Evolutionary conservation across 495 filamentous ascomycete genomes (phyloP), one percentile per base, ranked within the genome.

Genomic region (Massariosphaeria phaeospora): DNA sequence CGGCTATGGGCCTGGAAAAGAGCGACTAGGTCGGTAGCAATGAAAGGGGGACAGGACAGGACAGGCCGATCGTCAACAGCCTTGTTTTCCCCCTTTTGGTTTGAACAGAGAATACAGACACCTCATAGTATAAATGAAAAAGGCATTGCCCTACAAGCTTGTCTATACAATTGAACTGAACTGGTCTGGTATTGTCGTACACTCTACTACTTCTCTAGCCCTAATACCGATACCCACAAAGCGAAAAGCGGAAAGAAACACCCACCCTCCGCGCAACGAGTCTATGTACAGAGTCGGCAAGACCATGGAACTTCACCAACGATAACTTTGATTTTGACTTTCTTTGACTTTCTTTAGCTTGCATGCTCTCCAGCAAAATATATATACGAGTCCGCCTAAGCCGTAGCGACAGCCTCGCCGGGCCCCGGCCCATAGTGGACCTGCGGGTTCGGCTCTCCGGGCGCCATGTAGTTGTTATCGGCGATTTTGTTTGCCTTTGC

Each of bases 401-500:
- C 17, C 1, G 26, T 21, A 13, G 26, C 26, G 34, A 29, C 27
- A 2, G 27, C 29, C 25, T 12, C 5, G 13, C 13, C 5, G 5
- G 26, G 13, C 9, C 15, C 23, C 1, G 51, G 53, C 7, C 62
- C 62, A 35, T 65, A 65, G 8, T 30, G 47, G 12, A 65, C 55
- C 40, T 59, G 55, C 3, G 63, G 49, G 43, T 62, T 47, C 13
- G 59, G 59, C 75, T 61, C 77, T 67, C 89, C 89, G 13, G 85
- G 79, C 42, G 88, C 88, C 88, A 93, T 84, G 66, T 91, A 85
- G 74, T 93, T 91, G 21, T 82, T 91, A 63, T 88, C 72, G 21
- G 89, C 83, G 66, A 84, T 76, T 69, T 59, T 71, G 62, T 73
- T 74, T 46, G 75, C 78, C 76, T 93, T 95, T 42, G 89, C 85